Evolutionary conservation across 2,329 filamentous ascomycete species (phyloP), one percentile per base, ranked within the genome.

Genomic region (Aspergillus quadrilineatus): DNA sequence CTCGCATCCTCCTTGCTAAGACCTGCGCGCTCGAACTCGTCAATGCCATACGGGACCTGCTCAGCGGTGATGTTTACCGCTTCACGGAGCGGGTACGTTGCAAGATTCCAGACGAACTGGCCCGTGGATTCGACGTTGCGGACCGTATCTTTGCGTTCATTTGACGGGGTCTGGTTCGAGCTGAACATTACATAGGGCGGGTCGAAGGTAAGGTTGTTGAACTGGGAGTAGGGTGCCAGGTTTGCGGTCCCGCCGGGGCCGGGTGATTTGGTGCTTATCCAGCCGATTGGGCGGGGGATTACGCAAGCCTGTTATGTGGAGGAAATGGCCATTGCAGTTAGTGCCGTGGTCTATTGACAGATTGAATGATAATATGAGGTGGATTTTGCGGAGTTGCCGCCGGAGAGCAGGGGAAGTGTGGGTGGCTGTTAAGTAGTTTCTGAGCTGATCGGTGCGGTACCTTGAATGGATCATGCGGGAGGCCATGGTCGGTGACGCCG

Each of bases 121-220:
- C 82, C 82, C 0, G 82, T 84, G 5, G 73, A 61, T 66, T 86
- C 82, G 60, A 74, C 80, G 67, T 86, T 86, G 63, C 73, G 68
- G 32, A 83, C 81, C 0, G 79, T 84, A 69, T 86, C 82, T 66
- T 86, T 86, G 56, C 80, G 79, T 0, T 63, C 50, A 2, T 65
- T 66, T 7, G 69, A 60, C 0, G 76, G 70, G 0, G 79, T 82
- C 66, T 85, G 81, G 69, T 86, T 86, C 2, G 80, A 78, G 34
- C 74, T 75, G 77, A 87, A 86, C 79, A 86, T 83, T 29, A 86
- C 79, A 64, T 84, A 85, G 0, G 84, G 84, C 0, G 83, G 84
- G 65, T 85, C 82, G 69, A 85, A 86, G 32, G 81, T 85, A 0
- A 86, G 76, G 61, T 86, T 86, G 69, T 82, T 85, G 76, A 86